Conservation (phyloP, 2,329 filamentous ascomycete species). For the Nemania bipapillata region DNA sequence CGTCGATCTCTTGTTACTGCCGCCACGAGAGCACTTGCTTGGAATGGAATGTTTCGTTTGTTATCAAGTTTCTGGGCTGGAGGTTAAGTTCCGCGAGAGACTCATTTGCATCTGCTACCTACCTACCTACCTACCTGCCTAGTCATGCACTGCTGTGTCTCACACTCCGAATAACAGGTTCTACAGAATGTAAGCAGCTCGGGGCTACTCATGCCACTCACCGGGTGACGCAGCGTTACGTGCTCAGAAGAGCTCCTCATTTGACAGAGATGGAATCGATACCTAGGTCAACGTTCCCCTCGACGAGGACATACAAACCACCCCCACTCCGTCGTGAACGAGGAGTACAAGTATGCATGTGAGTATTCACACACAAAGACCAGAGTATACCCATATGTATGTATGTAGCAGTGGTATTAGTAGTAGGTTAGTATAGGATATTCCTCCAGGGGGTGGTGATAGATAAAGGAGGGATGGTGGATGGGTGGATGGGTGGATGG, state of each 20-base stretch:
- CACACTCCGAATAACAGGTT: constrained; percentile 20
- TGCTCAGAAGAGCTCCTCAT: not conserved
- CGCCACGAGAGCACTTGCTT: constrained; percentile 7
- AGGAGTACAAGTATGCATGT: not conserved
- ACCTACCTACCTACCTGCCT: too few relatives aligned
- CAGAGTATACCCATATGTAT: not conserved
- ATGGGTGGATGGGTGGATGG: not conserved
- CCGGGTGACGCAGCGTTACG: constrained; percentile 10
- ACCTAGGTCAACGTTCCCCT: not conserved
- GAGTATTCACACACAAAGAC: not conserved
- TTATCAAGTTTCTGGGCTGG: constrained; percentile 16
- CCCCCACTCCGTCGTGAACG: constrained; percentile 16
- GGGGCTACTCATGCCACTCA: constrained; percentile 7
- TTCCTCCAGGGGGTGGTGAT: constrained; percentile 4
- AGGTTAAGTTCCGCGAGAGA: constrained; percentile 4
- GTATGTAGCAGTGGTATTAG: not conserved
- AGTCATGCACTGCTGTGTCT: constrained; percentile 25
- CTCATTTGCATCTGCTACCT: not conserved
- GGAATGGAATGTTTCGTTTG: constrained; percentile 31
- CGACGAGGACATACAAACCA: not conserved
- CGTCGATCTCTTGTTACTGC: constrained; percentile 23
- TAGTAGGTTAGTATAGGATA: constrained; percentile 2
- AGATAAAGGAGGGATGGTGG: not conserved
- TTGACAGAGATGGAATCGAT: not conserved
- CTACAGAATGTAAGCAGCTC: constrained; percentile 2